These are phyloP conservation scores for Phytopythium boreale DNA, from an alignment of 352 stramenopile species.

Conservation along the genomic window DNA sequence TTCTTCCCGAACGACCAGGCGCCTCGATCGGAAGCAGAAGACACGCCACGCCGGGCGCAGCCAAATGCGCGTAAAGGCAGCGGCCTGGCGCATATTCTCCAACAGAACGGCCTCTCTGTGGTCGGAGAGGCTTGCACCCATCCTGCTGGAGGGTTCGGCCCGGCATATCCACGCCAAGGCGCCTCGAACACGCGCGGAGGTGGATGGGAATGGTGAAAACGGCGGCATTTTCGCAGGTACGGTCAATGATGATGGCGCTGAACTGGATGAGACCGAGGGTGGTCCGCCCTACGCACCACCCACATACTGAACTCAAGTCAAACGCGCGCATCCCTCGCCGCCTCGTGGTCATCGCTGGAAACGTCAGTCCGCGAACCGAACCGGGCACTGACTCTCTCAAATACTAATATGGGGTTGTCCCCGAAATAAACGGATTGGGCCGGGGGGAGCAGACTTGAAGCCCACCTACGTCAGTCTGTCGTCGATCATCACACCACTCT, in stretches of 20 bases:
- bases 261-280: not conserved
- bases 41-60: not conserved
- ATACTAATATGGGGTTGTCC: not conserved
- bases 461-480: not conserved
- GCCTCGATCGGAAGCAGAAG: not conserved
- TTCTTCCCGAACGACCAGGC: not conserved
- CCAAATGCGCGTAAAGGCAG: not conserved
- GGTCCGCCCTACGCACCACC: not conserved
- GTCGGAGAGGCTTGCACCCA: not conserved
- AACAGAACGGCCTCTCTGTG: not conserved
- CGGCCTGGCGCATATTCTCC: not conserved
- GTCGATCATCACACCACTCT: not conserved
- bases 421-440: not conserved
- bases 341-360: not conserved
- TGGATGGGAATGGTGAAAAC: no score
- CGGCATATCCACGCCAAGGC: not conserved
- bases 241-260: not conserved
- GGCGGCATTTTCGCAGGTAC: no score
- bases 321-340: not conserved
- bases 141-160: conserved; percentile 5
- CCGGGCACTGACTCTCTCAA: not conserved
- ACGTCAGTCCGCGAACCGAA: not conserved
- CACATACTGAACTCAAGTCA: not conserved
- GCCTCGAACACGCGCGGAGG: no score
- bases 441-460: not conserved